Base-by-base conservation (phyloP, 2,329 filamentous ascomycete species). In the Venturia asperata region DNA sequence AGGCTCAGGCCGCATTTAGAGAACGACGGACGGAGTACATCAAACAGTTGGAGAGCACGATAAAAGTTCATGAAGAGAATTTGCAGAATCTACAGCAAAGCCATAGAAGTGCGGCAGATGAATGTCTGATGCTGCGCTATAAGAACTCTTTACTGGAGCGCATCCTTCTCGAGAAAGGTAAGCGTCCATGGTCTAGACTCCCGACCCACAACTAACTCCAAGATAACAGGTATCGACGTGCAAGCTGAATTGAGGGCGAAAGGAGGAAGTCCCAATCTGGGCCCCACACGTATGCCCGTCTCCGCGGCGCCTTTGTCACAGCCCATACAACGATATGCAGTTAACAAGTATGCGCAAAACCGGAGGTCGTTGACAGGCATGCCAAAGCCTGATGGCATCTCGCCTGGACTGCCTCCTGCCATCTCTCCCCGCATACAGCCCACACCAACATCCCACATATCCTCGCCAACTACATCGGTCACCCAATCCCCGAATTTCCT, bases 1-100 rank as follows among this genome's bases (percentile, higher is more conserved):
- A 97, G 80, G 94, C 94, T 61, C 94, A 99, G 79, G 94, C 94
- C 65, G 94, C 94, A 66, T 99, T 99, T 74, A 88, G 94, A 71
- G 94, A 99, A 79, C 89, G 94, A 70, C 88, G 94, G 66, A 97
- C 93, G 65, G 94, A 99, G 81, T 99, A 99, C 77, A 99, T 99
- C 80, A 97, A 97, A 80, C 94, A 99, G 77, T 85, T 99, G 34
- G 94, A 99, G 79, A 91, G 93, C 71, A 96, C 92, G 65, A 97
- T 99, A 77, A 93, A 94, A 73, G 90, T 94, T 71, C 93, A 97
- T 82, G 94, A 99, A 78, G 91, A 95, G 72, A 93, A 91, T 71
- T 82, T 97, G 65, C 90, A 95, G 71, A 96, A 87, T 72, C 83
- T 99, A 67, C 94, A 97, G 78, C 90, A 93, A 73, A 95, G 92